A percentile compares a stretch with the other conserved stretches of the same genome.
Evolutionary conservation across 371 early-diverging fungal genomes (phyloP).

Genomic region (Mucor ambiguus): DNA sequence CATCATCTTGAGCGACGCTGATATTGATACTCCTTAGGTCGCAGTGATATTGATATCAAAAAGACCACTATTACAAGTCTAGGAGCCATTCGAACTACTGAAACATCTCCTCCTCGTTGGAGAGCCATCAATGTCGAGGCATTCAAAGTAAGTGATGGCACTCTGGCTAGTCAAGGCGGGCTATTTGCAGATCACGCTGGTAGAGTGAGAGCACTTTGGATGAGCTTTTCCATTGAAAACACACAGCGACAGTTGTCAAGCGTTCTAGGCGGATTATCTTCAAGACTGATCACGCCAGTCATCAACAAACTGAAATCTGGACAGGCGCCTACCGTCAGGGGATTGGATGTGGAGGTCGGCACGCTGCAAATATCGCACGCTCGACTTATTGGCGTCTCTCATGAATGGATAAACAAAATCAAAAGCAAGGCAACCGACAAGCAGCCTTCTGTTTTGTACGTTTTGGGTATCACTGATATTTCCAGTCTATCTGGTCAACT

Average conservation of each 20-base stretch:
- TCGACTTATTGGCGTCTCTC: constrained; percentile 75
- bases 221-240: constrained; percentile 68
- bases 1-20: background rate
- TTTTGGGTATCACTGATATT: constrained; percentile 61
- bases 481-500: constrained; percentile 57
- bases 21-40: constrained; percentile 14
- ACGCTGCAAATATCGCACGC: constrained; percentile 79
- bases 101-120: constrained; percentile 63
- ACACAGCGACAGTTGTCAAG: constrained; percentile 50
- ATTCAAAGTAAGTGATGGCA: constrained; percentile 71
- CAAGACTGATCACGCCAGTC: constrained; percentile 36
- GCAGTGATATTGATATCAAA: constrained; percentile 54
- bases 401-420: constrained; percentile 72
- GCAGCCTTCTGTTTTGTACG: constrained; percentile 63
- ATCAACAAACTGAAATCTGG: constrained; percentile 38
- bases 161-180: constrained; percentile 63
- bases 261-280: constrained; percentile 62
- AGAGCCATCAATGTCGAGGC: constrained; percentile 78
- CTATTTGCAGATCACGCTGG: constrained; percentile 72
- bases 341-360: constrained; percentile 76
- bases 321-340: constrained; percentile 46
- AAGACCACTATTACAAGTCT: constrained; percentile 58
- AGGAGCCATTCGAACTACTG: constrained; percentile 61
- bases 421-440: constrained; percentile 58
- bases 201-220: constrained; percentile 77